A percentile compares a stretch with the other conserved stretches of the same genome.
These are phyloP conservation scores for Hyparrhenia diplandra DNA, from an alignment of 176 grass and related monocot genomes.

Conservation along the genomic window DNA sequence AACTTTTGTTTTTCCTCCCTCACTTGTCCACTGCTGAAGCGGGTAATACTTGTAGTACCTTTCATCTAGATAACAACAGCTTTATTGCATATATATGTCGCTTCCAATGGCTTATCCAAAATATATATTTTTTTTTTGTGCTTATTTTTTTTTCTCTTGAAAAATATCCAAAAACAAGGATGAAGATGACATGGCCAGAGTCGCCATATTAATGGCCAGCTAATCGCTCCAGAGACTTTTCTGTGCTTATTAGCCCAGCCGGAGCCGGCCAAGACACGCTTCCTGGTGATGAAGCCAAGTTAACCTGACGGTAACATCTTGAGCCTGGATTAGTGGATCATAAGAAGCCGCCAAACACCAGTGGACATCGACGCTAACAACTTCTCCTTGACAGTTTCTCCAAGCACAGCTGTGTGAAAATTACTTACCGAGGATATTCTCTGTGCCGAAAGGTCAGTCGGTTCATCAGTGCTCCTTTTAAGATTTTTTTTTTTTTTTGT, in stretches of 20 bases:
- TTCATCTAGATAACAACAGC: not conserved
- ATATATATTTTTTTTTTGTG: not conserved
- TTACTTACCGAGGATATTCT: not conserved
- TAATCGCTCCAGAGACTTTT: constrained; percentile 27
- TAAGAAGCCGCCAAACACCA: not conserved
- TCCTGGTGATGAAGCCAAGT: constrained; percentile 12
- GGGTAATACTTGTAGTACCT: not conserved
- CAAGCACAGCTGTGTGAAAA: constrained; percentile 25
- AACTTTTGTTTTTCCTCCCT: not conserved
- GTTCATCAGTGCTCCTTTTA: not conserved
- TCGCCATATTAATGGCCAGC: not conserved
- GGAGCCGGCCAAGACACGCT: constrained; percentile 20
- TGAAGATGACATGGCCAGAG: not conserved
- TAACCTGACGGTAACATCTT: constrained; percentile 17
- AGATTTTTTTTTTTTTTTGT: not conserved
- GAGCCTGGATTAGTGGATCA: not conserved
- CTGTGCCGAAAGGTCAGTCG: not conserved
- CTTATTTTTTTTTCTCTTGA: not conserved
- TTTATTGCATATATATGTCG: constrained; percentile 19
- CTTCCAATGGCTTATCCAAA: constrained; percentile 19
- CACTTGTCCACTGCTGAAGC: not conserved
- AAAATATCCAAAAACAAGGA: not conserved
- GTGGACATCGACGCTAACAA: too few species aligned
- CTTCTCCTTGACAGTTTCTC: not conserved
- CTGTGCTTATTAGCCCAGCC: not conserved